Evolutionary conservation across 768 basidiomycete species (phyloP).

Genomic region (Melanogaster broomeanus): DNA sequence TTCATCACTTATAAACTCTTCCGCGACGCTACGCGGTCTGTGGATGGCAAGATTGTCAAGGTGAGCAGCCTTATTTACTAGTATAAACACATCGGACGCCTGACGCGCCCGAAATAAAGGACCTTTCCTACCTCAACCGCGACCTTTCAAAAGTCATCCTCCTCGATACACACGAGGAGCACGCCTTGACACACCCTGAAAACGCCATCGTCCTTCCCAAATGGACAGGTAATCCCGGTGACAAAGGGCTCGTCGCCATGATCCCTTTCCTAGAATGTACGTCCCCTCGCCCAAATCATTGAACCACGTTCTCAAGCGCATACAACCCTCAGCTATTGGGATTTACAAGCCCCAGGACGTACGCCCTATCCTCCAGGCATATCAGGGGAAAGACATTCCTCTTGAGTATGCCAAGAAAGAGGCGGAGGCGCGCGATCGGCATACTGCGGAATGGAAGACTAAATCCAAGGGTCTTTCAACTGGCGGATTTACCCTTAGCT

Average conservation of each 20-base stretch:
- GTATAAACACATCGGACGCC: neutral
- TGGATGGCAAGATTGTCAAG: constrained; percentile 86
- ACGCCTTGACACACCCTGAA: constrained; percentile 78
- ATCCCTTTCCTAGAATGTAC: constrained; percentile 96
- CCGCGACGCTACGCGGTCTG: constrained; percentile 85
- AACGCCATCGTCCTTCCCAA: constrained; percentile 82
- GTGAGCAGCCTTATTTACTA: constrained; percentile 34
- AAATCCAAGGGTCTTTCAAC: constrained; percentile 40
- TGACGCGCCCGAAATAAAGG: constrained; percentile 42
- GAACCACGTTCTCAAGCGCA: neutral
- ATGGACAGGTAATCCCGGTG: constrained; percentile 82
- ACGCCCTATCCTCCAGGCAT: constrained; percentile 82
- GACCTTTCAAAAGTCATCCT: constrained; percentile 88
- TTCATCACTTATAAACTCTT: constrained; percentile 89
- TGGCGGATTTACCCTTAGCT: constrained; percentile 45
- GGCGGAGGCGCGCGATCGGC: constrained; percentile 73
- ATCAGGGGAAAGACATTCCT: constrained; percentile 86
- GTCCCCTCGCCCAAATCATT: constrained; percentile 14
- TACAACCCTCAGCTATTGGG: constrained; percentile 66
- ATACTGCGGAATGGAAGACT: constrained; percentile 80
- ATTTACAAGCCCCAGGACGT: constrained; percentile 90
- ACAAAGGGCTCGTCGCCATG: constrained; percentile 81
- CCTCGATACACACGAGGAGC: constrained; percentile 83
- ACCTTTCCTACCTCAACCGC: constrained; percentile 92
- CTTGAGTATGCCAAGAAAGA: constrained; percentile 89